phyloP scores from a whole-genome alignment of 2,329 filamentous ascomycete genomes.

The Alternaria hordeiaustralica region DNA sequence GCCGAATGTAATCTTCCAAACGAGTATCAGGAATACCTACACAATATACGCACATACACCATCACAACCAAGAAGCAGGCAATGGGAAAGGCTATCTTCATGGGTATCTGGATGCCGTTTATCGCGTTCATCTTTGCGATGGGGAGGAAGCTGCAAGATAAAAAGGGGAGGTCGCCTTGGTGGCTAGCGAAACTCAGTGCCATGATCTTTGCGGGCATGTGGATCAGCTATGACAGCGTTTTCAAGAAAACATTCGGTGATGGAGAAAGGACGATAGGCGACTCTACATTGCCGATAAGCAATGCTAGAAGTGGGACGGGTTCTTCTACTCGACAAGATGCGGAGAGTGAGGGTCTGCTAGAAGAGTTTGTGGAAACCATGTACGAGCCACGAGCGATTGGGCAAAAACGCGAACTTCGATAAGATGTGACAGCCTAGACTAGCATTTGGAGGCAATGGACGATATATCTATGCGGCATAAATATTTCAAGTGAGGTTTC shows the following conservation, averaged over 20 bases:
- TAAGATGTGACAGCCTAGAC: neutral
- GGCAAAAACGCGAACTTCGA: neutral
- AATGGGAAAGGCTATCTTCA: constrained; percentile 69
- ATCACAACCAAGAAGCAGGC: constrained; percentile 71
- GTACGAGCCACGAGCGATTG: neutral
- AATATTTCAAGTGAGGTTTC: neutral
- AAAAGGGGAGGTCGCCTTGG: constrained; percentile 69
- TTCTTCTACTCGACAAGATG: constrained; percentile 6
- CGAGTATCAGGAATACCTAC: constrained; percentile 78
- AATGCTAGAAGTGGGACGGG: neutral
- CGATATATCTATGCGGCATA: neutral
- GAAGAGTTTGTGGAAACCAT: constrained; percentile 10
- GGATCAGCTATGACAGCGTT: constrained; percentile 68
- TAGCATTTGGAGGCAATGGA: neutral
- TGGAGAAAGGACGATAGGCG: constrained; percentile 70
- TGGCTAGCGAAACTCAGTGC: constrained; percentile 67
- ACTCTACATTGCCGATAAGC: constrained; percentile 16
- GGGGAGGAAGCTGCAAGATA: constrained; percentile 62
- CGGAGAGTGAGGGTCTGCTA: constrained; percentile 17
- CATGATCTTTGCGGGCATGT: constrained; percentile 63
- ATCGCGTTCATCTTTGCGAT: constrained; percentile 62
- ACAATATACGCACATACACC: constrained; percentile 71
- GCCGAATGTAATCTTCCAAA: constrained; percentile 78
- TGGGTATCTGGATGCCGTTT: constrained; percentile 64
- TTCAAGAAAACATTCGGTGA: constrained; percentile 79